Conservation (phyloP, 2,329 filamentous ascomycete species). For the Penicillium sp. region DNA sequence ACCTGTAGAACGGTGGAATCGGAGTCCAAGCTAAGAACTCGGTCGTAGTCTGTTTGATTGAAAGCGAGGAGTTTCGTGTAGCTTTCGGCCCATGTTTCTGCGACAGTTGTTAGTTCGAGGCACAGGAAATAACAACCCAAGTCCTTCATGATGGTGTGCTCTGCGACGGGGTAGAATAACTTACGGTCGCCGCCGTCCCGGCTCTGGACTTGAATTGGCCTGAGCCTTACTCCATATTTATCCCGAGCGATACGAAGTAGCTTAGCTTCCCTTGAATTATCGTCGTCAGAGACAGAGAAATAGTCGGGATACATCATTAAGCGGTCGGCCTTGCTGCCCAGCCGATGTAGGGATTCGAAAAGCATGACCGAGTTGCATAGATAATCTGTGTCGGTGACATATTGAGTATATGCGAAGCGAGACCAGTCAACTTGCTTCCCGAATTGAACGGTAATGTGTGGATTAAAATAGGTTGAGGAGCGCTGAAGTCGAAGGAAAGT, state of each 20-base stretch:
- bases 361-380: constrained; percentile 36
- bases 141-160: too few relatives aligned
- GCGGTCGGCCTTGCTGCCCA: constrained; percentile 28
- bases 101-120: background rate
- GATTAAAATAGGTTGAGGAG: too few relatives aligned
- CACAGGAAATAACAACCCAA: too few relatives aligned
- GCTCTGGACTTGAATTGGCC: constrained; percentile 39
- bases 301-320: constrained; percentile 29
- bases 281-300: background rate
- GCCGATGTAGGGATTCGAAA: constrained; percentile 28
- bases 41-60: constrained; percentile 57
- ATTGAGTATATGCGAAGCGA: constrained; percentile 32
- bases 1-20: constrained; percentile 40
- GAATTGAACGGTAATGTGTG: background rate
- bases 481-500: too few relatives aligned
- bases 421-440: constrained; percentile 25
- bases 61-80: constrained; percentile 65
- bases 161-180: background rate
- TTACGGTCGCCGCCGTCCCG: constrained; percentile 1
- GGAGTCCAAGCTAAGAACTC: constrained; percentile 56
- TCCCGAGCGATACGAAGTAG: constrained; percentile 46
- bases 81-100: constrained; percentile 56
- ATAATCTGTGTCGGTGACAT: constrained; percentile 29
- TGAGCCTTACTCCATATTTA: constrained; percentile 45
- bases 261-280: constrained; percentile 20